Evolutionary conservation across 768 basidiomycete species (phyloP).

Genomic region (Ramaria rubella): DNA sequence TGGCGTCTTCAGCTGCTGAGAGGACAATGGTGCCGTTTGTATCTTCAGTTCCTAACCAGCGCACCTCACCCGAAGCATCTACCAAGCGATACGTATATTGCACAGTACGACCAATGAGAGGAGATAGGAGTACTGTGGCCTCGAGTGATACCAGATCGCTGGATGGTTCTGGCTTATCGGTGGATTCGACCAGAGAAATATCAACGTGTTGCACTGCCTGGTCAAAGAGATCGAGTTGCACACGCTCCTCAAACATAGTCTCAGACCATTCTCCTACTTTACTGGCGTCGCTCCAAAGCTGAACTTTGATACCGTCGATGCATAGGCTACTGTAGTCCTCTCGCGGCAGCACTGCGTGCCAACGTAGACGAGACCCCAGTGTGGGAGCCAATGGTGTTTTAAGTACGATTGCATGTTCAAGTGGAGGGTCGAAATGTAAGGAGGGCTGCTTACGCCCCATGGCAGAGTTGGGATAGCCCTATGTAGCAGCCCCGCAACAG

Average conservation of each 20-base stretch:
- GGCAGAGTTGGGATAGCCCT: background rate
- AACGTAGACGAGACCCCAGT: background rate
- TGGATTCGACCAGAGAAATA: background rate
- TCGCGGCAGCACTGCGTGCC: background rate
- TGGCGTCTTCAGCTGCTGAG: conserved; percentile 19
- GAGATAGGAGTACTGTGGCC: background rate
- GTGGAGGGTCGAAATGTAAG: background rate
- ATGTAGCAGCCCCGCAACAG: background rate
- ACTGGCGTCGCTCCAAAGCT: background rate
- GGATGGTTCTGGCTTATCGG: background rate
- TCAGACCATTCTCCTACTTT: background rate
- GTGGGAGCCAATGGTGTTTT: background rate
- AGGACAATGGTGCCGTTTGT: conserved; percentile 39
- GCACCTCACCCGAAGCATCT: conserved; percentile 36
- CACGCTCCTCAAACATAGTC: background rate
- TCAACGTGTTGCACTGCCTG: background rate
- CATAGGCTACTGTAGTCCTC: background rate
- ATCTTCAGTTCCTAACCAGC: conserved; percentile 42
- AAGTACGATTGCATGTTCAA: background rate
- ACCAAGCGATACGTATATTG: conserved; percentile 41
- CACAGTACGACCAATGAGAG: background rate
- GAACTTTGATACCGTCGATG: background rate
- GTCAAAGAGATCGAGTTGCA: background rate
- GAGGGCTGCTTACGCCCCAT: background rate
- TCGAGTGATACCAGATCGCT: background rate